phyloP scores from a whole-genome alignment of 768 basidiomycete genomes.

The Nevesoporus exiguus region DNA sequence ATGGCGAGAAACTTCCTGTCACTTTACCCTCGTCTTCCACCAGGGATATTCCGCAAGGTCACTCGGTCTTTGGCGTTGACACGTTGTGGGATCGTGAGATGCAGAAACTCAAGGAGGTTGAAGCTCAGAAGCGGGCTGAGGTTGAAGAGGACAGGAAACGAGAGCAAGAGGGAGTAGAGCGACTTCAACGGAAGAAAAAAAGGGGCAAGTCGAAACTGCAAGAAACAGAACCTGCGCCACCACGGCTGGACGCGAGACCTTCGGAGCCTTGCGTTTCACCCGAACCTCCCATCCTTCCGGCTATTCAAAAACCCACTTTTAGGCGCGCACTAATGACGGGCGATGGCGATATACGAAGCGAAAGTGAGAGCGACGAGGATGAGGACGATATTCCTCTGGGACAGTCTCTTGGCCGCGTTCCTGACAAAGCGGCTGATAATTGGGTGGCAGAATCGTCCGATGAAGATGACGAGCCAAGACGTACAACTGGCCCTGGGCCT shows the following conservation, averaged over 20 bases:
- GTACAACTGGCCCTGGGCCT: constrained; percentile 56
- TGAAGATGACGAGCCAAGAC: constrained; percentile 50
- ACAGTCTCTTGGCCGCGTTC: constrained; percentile 12
- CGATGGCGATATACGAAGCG: constrained; percentile 43
- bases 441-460: constrained; percentile 65
- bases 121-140: constrained; percentile 61
- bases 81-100: constrained; percentile 91
- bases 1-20: constrained; percentile 35
- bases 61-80: constrained; percentile 92
- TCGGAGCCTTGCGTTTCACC: constrained; percentile 16
- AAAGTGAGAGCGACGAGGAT: constrained; percentile 52
- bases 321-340: constrained; percentile 29
- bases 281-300: constrained; percentile 33
- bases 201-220: constrained; percentile 46
- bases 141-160: constrained; percentile 47
- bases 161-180: constrained; percentile 45
- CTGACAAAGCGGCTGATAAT: constrained; percentile 25
- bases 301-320: constrained; percentile 33
- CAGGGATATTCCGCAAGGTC: constrained; percentile 41
- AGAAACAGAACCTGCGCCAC: constrained; percentile 34
- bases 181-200: constrained; percentile 35
- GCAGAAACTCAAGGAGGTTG: constrained; percentile 72
- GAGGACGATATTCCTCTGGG: constrained; percentile 30
- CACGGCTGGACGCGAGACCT: constrained; percentile 33
- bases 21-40: constrained; percentile 32